These are phyloP conservation scores for Chlorella vulgaris DNA, from an alignment of 139 green algal genomes.

Conservation along the genomic window DNA sequence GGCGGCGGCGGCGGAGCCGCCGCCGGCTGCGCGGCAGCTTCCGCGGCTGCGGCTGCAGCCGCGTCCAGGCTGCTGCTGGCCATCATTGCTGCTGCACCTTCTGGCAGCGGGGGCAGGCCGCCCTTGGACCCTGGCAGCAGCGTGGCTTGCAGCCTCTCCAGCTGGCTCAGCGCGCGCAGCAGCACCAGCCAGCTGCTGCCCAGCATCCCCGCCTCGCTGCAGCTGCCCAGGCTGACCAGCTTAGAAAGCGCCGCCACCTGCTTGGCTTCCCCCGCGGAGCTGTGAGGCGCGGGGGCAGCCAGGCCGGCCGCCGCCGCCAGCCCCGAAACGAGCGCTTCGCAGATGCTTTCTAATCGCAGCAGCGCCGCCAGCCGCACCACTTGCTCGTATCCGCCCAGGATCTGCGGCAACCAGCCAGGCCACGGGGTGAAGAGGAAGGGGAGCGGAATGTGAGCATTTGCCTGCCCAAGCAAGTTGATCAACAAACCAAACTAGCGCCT, in stretches of 20 bases:
- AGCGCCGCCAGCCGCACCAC: constrained; percentile 65
- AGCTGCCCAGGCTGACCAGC: constrained; percentile 62
- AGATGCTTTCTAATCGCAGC: constrained; percentile 68
- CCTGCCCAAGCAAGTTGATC: too few species aligned
- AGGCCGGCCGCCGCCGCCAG: constrained; percentile 50
- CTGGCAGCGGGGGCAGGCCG: constrained; percentile 12
- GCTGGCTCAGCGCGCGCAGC: constrained; percentile 70
- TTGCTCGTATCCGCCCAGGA: constrained; percentile 55
- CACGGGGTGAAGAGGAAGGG: too few species aligned
- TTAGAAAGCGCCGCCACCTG: constrained; percentile 68
- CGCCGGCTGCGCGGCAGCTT: neutral
- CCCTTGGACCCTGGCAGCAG: constrained; percentile 3
- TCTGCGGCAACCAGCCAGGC: too few species aligned
- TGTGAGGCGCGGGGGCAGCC: constrained; percentile 10
- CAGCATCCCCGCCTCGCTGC: constrained; percentile 68
- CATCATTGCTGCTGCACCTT: neutral
- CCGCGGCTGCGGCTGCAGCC: neutral
- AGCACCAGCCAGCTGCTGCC: constrained; percentile 77
- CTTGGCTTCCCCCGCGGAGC: constrained; percentile 37
- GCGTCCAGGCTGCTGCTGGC: constrained; percentile 25
- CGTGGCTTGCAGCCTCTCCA: constrained; percentile 65
- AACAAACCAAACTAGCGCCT: too few species aligned
- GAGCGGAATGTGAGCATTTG: neutral
- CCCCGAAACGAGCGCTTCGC: constrained; percentile 54
- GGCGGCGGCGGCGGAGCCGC: constrained; percentile 9